Evolutionary conservation across 2,329 filamentous ascomycete species (phyloP).

Genomic region (Aspergillus sp.): DNA sequence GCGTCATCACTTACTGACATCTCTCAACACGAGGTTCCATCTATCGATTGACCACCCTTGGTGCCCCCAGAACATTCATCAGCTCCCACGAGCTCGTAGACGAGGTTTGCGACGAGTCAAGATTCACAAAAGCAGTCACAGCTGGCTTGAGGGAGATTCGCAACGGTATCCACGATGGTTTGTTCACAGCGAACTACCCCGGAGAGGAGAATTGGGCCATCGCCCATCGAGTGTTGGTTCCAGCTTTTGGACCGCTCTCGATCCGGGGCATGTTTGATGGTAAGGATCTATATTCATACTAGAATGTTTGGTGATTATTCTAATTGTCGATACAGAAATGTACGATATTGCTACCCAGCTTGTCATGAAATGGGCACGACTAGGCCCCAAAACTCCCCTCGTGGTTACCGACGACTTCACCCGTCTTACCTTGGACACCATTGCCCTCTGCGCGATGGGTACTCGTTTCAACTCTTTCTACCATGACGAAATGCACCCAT

Average conservation of each 20-base stretch:
- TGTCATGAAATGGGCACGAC: conserved; percentile 39
- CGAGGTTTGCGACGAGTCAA: conserved; percentile 61
- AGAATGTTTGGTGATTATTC: neutral
- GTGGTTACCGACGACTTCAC: conserved; percentile 64
- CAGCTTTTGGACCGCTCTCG: conserved; percentile 43
- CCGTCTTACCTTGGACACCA: conserved; percentile 66
- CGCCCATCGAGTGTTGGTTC: conserved; percentile 49
- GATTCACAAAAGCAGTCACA: conserved; percentile 58
- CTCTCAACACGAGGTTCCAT: conserved; percentile 47
- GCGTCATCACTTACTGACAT: too few species aligned
- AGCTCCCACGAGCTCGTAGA: conserved; percentile 53
- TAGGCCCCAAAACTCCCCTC: conserved; percentile 54
- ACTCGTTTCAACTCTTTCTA: conserved; percentile 75
- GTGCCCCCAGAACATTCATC: conserved; percentile 44
- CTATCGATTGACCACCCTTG: conserved; percentile 51
- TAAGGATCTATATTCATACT: conserved; percentile 5
- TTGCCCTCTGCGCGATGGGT: conserved; percentile 67
- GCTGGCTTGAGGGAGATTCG: conserved; percentile 52
- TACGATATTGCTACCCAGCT: conserved; percentile 37
- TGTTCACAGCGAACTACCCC: conserved; percentile 55
- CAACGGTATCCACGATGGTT: conserved; percentile 58
- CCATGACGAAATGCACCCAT: conserved; percentile 63
- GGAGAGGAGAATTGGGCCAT: conserved; percentile 58
- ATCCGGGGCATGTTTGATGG: conserved; percentile 41
- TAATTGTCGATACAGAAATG: conserved; percentile 24